Evolutionary conservation across 768 basidiomycete genomes (phyloP), one percentile per base, ranked within the genome.

Genomic region (Hortiboletus campestris): DNA sequence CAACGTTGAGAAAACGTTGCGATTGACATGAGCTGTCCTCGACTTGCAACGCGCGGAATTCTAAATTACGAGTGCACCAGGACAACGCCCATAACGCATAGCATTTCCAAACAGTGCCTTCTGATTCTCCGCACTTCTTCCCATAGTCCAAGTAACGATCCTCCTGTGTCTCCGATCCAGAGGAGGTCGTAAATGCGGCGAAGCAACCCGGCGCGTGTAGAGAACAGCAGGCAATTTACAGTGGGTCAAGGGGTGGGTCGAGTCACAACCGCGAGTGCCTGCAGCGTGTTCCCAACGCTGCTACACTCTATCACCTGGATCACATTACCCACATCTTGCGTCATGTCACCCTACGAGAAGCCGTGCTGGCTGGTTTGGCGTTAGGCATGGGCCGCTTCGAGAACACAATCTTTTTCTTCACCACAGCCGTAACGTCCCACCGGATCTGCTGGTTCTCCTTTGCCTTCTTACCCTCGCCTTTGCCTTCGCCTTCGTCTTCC

Each of bases 361-460:
- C 58, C 31, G 59, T 52, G 59, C 61, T 67, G 20, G 46, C 62
- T 2, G 59, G 66, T 46, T 71, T 72, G 45, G 79, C 75, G 40
- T 91, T 77, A 1, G 89, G 91, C 80, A 89, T 90, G 0, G 89
- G 92, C 41, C 91, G 75, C 66, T 89, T 93, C 38, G 88, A 80
- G 66, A 94, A 94, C 14, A 91, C 78, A 29, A 94, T 83, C 67
- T 94, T 94, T 58, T 84, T 82, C 72, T 84, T 91, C 41, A 94
- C 85, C 45, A 94, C 72, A 3, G 88, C 88, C 11, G 82, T 69
- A 28, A 89, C 75, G 42, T 83, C 77, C 85, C 88, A 92, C 42
- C 69, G 74, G 35, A 72, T 57, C 31, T 57, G 39, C 46, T 43
- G 36, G 31, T 46, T 35, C 45, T 32, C 54, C 17, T 25, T 25